These are phyloP conservation scores for Penicillium cinerascens DNA, from an alignment of 495 filamentous ascomycete genomes.

Conservation along the genomic window DNA sequence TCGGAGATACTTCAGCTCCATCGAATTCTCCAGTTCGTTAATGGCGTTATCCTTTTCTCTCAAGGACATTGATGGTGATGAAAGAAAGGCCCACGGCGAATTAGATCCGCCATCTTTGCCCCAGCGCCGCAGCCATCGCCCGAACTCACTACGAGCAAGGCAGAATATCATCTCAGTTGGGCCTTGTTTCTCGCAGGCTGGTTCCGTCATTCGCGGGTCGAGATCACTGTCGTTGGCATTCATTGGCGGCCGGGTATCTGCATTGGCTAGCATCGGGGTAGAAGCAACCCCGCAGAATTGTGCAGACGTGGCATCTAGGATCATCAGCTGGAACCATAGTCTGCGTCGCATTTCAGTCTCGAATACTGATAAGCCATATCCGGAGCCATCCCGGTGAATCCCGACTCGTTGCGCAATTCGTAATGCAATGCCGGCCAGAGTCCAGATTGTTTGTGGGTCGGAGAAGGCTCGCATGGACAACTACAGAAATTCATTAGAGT, in stretches of 20 bases:
- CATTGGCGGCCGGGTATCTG: slow-evolving; percentile 38
- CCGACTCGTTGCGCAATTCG: slow-evolving; percentile 45
- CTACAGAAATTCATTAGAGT: slow-evolving; percentile 14
- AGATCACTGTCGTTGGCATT: slow-evolving; percentile 60
- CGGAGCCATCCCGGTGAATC: slow-evolving; percentile 41
- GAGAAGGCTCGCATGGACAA: slow-evolving; percentile 30
- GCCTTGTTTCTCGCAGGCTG: slow-evolving; percentile 49
- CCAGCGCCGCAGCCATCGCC: slow-evolving; percentile 40
- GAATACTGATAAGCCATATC: slow-evolving; percentile 35
- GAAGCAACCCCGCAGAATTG: slow-evolving; percentile 31
- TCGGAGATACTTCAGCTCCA: slow-evolving; percentile 47
- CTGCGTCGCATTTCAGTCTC: slow-evolving; percentile 46
- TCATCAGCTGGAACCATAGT: slow-evolving; percentile 37
- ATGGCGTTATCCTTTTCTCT: slow-evolving; percentile 46
- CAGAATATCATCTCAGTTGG: slow-evolving; percentile 68
- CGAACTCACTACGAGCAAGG: slow-evolving; percentile 46
- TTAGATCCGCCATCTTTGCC: slow-evolving; percentile 22
- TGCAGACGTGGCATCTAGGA: slow-evolving; percentile 32
- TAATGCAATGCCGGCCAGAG: slow-evolving; percentile 37
- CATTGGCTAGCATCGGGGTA: slow-evolving; percentile 10
- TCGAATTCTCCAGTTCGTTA: slow-evolving; percentile 29
- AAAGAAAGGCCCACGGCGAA: slow-evolving; percentile 32
- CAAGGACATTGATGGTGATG: slow-evolving; percentile 33
- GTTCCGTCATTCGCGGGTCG: slow-evolving; percentile 53
- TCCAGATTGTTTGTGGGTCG: slow-evolving; percentile 43